Conservation (phyloP, 1,284 basidiomycete species). For the Malassezia sp. region DNA sequence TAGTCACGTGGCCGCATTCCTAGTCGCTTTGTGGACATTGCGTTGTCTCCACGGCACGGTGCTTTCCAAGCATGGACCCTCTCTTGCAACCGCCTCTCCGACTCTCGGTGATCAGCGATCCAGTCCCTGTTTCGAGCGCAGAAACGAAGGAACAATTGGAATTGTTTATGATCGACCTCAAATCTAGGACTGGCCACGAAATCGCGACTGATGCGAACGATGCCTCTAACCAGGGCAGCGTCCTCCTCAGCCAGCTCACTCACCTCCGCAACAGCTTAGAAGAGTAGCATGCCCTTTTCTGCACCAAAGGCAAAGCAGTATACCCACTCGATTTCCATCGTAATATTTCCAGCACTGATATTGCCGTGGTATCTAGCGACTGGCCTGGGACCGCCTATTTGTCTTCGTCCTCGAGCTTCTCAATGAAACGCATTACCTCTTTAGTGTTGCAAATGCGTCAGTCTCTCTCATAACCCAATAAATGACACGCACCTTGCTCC, state of each 20-base stretch:
- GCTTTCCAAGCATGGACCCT: slow-evolving; percentile 14
- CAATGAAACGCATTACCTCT: not conserved
- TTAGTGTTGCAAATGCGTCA: not conserved
- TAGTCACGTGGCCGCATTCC: not conserved
- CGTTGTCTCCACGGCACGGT: too few relatives aligned
- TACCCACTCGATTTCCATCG: too few relatives aligned
- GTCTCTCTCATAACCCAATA: too few relatives aligned
- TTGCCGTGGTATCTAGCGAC: not conserved
- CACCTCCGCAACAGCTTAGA: slow-evolving; percentile 10
- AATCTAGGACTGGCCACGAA: too few relatives aligned
- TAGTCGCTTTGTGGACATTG: too few relatives aligned
- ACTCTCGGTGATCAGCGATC: not conserved
- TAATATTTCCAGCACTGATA: too few relatives aligned
- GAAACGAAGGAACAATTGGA: slow-evolving; percentile 9
- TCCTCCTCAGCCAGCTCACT: slow-evolving; percentile 13
- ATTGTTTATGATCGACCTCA: slow-evolving; percentile 6
- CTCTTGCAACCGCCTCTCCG: slow-evolving; percentile 12
- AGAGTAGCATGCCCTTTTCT: not conserved
- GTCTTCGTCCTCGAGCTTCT: slow-evolving; percentile 1
- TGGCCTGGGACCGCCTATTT: too few relatives aligned
- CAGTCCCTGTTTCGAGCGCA: not conserved
- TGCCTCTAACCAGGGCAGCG: slow-evolving; percentile 9
- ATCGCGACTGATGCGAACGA: slow-evolving; percentile 3
- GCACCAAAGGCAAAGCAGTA: too few relatives aligned
- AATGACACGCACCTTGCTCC: slow-evolving; percentile 3